Evolutionary conservation across 1,284 basidiomycete species (phyloP).

Genomic region (Veloboletus limbatus): DNA sequence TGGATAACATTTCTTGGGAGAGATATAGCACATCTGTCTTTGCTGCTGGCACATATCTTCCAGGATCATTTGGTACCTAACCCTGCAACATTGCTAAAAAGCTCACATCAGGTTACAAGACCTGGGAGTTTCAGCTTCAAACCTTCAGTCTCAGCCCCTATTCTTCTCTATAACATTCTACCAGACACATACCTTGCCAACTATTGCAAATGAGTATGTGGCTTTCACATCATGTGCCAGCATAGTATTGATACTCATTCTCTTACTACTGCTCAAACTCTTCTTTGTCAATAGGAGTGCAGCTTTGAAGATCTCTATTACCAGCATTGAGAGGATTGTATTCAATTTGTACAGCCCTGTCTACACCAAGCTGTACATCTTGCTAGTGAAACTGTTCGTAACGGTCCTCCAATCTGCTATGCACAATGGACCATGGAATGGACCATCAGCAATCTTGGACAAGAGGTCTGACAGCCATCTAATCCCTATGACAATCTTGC

Average conservation of each 20-base stretch:
- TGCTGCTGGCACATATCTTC: neutral
- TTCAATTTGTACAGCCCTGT: neutral
- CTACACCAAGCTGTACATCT: neutral
- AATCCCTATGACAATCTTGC: neutral
- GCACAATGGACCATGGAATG: constrained; percentile 16
- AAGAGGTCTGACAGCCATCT: constrained; percentile 4
- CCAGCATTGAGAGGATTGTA: neutral
- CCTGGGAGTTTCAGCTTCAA: constrained; percentile 5
- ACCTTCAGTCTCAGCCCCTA: neutral
- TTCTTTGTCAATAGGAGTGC: neutral
- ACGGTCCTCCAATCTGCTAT: constrained; percentile 9
- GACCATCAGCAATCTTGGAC: constrained; percentile 9
- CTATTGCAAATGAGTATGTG: neutral
- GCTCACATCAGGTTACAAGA: constrained; percentile 6
- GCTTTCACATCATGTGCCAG: constrained; percentile 1
- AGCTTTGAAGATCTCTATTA: neutral
- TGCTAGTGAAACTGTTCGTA: neutral
- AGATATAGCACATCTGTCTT: neutral
- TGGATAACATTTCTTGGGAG: neutral
- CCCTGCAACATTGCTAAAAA: constrained; percentile 5
- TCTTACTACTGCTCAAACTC: neutral
- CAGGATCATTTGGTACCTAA: neutral
- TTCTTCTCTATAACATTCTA: neutral
- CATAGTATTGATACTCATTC: neutral
- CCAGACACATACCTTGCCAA: neutral